A percentile compares a stretch with the other conserved stretches of the same genome.
These are phyloP conservation scores for Viola pubescens DNA, from an alignment of 441 rosid species.

Conservation along the genomic window DNA sequence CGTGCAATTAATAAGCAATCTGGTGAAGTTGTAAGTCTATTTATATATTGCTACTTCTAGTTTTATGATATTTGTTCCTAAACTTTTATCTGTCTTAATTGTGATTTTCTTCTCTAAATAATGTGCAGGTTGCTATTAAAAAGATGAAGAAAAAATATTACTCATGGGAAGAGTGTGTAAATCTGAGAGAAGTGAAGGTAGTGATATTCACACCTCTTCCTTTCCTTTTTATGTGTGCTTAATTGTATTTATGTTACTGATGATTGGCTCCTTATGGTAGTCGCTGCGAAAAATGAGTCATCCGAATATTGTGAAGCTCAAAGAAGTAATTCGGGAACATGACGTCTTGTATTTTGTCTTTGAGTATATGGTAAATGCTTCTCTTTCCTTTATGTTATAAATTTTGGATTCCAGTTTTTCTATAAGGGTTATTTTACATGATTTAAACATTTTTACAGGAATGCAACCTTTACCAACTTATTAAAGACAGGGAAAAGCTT, in stretches of 20 bases:
- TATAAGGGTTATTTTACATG: too few relatives aligned
- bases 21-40: constrained; percentile 84
- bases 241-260: constrained; percentile 8
- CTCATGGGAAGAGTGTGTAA: constrained; percentile 93
- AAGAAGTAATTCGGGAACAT: constrained; percentile 58
- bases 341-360: constrained; percentile 77
- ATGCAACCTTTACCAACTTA: constrained; percentile 85
- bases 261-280: constrained; percentile 29
- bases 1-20: constrained; percentile 69
- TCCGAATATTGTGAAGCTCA: constrained; percentile 31
- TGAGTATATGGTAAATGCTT: constrained; percentile 55
- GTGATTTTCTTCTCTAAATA: neutral
- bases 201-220: constrained; percentile 1
- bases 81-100: neutral
- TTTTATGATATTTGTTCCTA: neutral
- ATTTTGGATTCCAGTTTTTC: neutral
- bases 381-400: neutral
- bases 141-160: constrained; percentile 95
- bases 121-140: constrained; percentile 77
- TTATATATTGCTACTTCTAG: neutral
- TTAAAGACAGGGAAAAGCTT: constrained; percentile 64
- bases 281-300: constrained; percentile 80
- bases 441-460: constrained; percentile 36
- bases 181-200: constrained; percentile 97
- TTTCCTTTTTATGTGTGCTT: neutral